Evolutionary conservation across 176 grass and related monocot genomes (phyloP).

Genomic region (Microstegium vimineum): DNA sequence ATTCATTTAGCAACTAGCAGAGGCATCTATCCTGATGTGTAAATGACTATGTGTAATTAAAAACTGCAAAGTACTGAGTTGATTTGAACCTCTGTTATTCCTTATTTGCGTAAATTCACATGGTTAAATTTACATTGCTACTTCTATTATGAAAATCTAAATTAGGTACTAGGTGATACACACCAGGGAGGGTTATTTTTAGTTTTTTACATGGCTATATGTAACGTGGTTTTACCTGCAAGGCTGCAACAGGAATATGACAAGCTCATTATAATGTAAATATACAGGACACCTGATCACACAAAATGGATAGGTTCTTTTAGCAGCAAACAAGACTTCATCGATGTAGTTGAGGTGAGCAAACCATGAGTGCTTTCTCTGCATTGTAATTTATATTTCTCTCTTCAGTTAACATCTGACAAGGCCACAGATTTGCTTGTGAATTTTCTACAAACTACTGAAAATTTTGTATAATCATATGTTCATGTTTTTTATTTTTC

Average conservation of each 20-base stretch:
- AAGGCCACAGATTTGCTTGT: background rate
- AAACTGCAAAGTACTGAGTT: background rate
- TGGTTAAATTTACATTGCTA: background rate
- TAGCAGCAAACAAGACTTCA: slow-evolving; percentile 81
- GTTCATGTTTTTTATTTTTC: background rate
- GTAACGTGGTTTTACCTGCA: background rate
- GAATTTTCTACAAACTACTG: background rate
- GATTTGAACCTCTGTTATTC: background rate
- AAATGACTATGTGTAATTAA: background rate
- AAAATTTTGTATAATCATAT: background rate
- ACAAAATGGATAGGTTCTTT: slow-evolving; percentile 99
- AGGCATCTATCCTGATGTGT: background rate
- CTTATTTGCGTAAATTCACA: background rate
- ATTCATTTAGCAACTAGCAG: background rate
- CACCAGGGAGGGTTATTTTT: background rate
- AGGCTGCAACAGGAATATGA: background rate
- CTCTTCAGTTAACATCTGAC: background rate
- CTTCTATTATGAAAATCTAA: background rate
- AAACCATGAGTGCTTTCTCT: background rate
- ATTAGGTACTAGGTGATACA: background rate
- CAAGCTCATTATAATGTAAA: background rate
- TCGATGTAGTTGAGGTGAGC: slow-evolving; percentile 86
- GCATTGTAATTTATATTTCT: background rate
- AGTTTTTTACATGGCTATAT: background rate
- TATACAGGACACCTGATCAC: slow-evolving; percentile 78